Base-by-base conservation (phyloP, 2,329 filamentous ascomycete species). In the Helicocarpus griseus region DNA sequence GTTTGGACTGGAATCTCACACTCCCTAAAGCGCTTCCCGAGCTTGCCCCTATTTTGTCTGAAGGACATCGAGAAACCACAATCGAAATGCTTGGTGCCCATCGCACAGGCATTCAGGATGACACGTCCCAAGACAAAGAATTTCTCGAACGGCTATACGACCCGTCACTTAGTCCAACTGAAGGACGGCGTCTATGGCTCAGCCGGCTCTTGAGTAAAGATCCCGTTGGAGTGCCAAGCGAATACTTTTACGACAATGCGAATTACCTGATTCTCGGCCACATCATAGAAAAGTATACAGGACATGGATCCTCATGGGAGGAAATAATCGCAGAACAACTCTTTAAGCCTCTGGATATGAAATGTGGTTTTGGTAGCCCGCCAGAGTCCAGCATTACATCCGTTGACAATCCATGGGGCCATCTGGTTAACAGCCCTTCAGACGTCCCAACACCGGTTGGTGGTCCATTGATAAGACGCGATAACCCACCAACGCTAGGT, bases 381-480 rank as follows among this genome's bases (percentile, higher is more conserved):
- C 43, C 44, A 41, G 35, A 54, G 49, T 52, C 52, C 13, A 48
- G 41, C 14, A 24, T 48, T 6, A 45, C 36, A 11, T 54, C 52
- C n/a, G 26, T 52, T 14, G 52, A 54, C 26, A 54, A 52, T 29
- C 52, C 49, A 7, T 54, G 45, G 52, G 44, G 52, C n/a, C 52
- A 54, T 41, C 17, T 33, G 24, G 33, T 49, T 19, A 40, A 36
- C n/a, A 21, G 36, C 21, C 31, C 22, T 14, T 31, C 49, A 17
- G 36, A 35, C 14, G 14, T 14, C n/a, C 44, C 52, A 24, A 48
- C 21, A 17, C 52, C 52, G 1, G n/a, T 54, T 7, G 49, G 48
- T 3, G 52, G 52, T 11, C 52, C 49, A n/a, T 14, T 54, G 17
- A 31, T 49, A 7, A 36, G 43, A 29, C 49, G 52, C 19, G 49